Evolutionary conservation across 139 green algal species (phyloP), one percentile per base, ranked within the genome.

Genomic region (Volvox reticuliferus): DNA sequence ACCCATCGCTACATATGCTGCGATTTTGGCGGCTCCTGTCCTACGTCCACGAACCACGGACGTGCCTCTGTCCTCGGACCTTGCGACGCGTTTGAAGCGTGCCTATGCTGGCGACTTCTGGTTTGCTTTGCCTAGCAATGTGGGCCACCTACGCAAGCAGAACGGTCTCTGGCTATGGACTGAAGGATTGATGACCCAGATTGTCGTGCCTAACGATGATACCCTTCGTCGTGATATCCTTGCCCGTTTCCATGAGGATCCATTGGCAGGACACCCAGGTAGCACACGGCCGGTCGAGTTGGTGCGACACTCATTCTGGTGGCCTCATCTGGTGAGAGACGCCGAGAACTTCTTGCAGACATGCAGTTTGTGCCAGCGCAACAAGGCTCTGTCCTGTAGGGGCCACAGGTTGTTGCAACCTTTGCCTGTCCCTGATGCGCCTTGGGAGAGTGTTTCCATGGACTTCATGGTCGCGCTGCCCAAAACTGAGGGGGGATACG

Each of bases 311-410:
- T 26, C n/a, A 0, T 95, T 92, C 65, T 94, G 68, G n/a, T 95
- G 91, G 91, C 80, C 81, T 9, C 71, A 35, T 0, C 20, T 92
- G 32, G 1, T 1, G 0, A 2, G 1, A 0, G 85, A 93, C 71
- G 91, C 93, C 0, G 9, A 50, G 0, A 14, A 71, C 12, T 93
- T 91, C 33, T 76, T 95, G 0, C 2, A 19, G 1, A 33, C 71
- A 0, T 95, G 93, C 75, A 82, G 87, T 28, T n/a, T 18, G 0
- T 95, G 73, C 73, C 73, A 79, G 73, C 73, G 73, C 28, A 79
- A 79, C 19, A 79, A 79, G 73, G 28, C 73, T n/a, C 19, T 36
- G 26, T 32, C 73, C 35, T 13, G 73, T 79, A 79, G 37, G 73
- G 16, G 28, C 28, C 73, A 32, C 37, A 18, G 73, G 73, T 36